A percentile compares a stretch with the other conserved stretches of the same genome.
These are phyloP conservation scores for Phytophthora kernoviae DNA, from an alignment of 352 stramenopile species.

Conservation along the genomic window DNA sequence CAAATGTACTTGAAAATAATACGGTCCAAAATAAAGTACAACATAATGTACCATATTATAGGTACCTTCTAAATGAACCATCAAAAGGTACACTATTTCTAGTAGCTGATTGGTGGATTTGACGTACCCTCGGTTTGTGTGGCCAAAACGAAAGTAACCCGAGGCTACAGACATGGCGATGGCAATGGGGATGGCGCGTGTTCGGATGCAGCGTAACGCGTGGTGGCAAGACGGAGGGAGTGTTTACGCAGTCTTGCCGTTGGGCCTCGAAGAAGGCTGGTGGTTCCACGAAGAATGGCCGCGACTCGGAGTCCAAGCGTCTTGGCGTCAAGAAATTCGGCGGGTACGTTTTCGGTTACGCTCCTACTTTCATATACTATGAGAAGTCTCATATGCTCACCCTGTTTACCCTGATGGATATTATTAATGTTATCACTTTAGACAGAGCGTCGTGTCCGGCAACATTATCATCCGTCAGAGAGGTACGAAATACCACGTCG, in stretches of 20 bases:
- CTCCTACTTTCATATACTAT: neutral
- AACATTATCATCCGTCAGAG: slow-evolving; percentile 99
- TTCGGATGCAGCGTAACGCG: slow-evolving; percentile 50
- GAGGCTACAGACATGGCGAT: slow-evolving; percentile 53
- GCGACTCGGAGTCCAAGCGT: slow-evolving; percentile 96
- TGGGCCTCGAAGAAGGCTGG: slow-evolving; percentile 97
- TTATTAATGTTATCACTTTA: slow-evolving; percentile 12
- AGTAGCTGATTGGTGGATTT: too few species aligned
- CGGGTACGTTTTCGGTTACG: slow-evolving; percentile 49
- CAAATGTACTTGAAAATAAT: too few species aligned
- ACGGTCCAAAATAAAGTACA: too few species aligned
- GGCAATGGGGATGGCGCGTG: slow-evolving; percentile 74
- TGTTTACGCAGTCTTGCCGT: slow-evolving; percentile 58
- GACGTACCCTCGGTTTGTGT: slow-evolving; percentile 27
- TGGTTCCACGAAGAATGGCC: slow-evolving; percentile 97
- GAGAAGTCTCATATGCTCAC: neutral
- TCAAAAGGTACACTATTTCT: slow-evolving; percentile 1
- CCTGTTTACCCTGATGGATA: neutral
- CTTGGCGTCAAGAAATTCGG: slow-evolving; percentile 98
- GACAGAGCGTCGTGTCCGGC: slow-evolving; percentile 89
- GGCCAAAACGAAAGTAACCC: slow-evolving; percentile 11
- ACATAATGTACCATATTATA: slow-evolving; percentile 5
- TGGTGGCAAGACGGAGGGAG: slow-evolving; percentile 37
- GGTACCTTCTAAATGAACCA: neutral
- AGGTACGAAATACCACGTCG: slow-evolving; percentile 95